Evolutionary conservation across 1,284 basidiomycete genomes (phyloP).

Genomic region (Apiotrichum veenhuisii): DNA sequence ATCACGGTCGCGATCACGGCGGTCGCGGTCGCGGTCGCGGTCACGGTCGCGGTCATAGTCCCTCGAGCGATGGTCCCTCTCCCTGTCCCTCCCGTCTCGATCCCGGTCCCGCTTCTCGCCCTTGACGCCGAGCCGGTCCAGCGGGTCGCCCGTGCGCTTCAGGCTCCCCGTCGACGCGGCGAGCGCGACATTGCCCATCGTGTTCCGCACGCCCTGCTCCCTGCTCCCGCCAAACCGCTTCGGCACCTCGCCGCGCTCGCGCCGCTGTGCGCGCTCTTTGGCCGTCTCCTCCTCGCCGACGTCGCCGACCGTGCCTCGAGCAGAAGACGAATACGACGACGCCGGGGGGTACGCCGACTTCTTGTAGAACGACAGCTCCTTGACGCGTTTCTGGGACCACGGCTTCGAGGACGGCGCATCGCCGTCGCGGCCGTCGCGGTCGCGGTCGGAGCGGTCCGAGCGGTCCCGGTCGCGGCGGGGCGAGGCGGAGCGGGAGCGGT

Average conservation of each 20-base stretch:
- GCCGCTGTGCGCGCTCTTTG: slow-evolving; percentile 36
- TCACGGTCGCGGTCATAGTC: slow-evolving; percentile 18
- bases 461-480: slow-evolving; percentile 10
- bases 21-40: slow-evolving; percentile 9
- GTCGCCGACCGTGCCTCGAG: slow-evolving; percentile 5
- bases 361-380: slow-evolving; percentile 52
- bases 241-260: slow-evolving; percentile 42
- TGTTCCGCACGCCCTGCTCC: slow-evolving; percentile 45
- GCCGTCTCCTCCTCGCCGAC: slow-evolving; percentile 28
- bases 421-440: slow-evolving; percentile 7
- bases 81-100: slow-evolving; percentile 10
- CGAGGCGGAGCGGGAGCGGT: slow-evolving; percentile 13
- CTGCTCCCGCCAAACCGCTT: slow-evolving; percentile 42
- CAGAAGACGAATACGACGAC: slow-evolving; percentile 6
- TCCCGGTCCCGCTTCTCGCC: slow-evolving; percentile 17
- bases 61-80: slow-evolving; percentile 1
- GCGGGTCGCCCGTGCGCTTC: slow-evolving; percentile 33
- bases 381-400: slow-evolving; percentile 27
- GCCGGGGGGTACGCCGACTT: slow-evolving; percentile 17
- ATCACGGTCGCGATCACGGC: slow-evolving; percentile 16
- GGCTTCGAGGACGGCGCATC: slow-evolving; percentile 11
- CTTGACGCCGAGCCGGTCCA: slow-evolving; percentile 35
- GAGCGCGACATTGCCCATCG: slow-evolving; percentile 34
- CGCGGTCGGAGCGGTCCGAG: slow-evolving; percentile 4
- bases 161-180: slow-evolving; percentile 27